A percentile compares a stretch with the other conserved stretches of the same genome.
These are phyloP conservation scores for Backusella circina DNA, from an alignment of 192 early-diverging fungal genomes.

Conservation along the genomic window DNA sequence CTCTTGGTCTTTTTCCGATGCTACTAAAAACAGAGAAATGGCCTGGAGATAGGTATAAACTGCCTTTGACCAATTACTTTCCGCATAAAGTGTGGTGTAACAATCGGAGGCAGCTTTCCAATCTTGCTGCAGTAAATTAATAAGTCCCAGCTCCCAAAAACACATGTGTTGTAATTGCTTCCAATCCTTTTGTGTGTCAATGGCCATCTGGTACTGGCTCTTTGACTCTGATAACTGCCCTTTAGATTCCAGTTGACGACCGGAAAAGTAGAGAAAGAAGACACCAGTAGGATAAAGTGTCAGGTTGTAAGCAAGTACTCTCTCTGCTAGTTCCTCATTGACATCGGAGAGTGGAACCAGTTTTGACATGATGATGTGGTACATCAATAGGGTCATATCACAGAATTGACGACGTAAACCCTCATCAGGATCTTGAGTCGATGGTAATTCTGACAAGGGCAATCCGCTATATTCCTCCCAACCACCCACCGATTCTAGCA, in stretches of 20 bases:
- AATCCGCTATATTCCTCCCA: constrained; percentile 51
- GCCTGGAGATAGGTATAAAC: constrained; percentile 76
- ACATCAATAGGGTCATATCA: constrained; percentile 66
- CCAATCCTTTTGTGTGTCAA: constrained; percentile 63
- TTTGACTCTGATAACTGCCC: constrained; percentile 59
- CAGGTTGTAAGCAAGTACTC: constrained; percentile 52
- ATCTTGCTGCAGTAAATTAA: constrained; percentile 56
- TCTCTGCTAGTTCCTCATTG: constrained; percentile 59
- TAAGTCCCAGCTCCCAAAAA: constrained; percentile 77
- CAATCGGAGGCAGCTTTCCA: constrained; percentile 59
- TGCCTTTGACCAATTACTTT: constrained; percentile 85
- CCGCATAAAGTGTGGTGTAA: constrained; percentile 62
- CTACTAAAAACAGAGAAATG: constrained; percentile 48
- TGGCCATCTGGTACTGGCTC: constrained; percentile 49
- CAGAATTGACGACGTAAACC: constrained; percentile 73
- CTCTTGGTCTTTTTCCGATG: constrained; percentile 18
- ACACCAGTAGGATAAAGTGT: constrained; percentile 62
- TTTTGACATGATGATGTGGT: constrained; percentile 74
- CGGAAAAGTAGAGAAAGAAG: constrained; percentile 72
- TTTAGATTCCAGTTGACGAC: constrained; percentile 56
- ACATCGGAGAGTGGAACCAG: constrained; percentile 65
- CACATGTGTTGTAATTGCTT: constrained; percentile 76
- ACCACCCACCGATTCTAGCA: constrained; percentile 67
- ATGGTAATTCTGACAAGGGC: constrained; percentile 28
- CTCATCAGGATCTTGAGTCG: constrained; percentile 37